These are phyloP conservation scores for Pyrenophora teres DNA, from an alignment of 2,329 filamentous ascomycete genomes.

Conservation along the genomic window DNA sequence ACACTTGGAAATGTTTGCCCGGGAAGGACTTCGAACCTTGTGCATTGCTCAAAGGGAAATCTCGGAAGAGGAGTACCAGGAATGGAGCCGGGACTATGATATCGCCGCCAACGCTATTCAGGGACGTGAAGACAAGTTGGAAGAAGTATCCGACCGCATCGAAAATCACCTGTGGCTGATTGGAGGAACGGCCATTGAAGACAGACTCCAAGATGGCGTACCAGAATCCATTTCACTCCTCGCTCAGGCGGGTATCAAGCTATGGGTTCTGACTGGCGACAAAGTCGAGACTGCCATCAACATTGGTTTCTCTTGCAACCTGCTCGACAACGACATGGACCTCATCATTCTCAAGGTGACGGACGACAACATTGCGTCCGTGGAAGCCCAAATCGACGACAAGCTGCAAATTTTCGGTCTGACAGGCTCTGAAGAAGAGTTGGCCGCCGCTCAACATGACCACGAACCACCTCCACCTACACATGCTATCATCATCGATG, in stretches of 20 bases:
- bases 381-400: constrained; percentile 74
- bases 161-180: constrained; percentile 87
- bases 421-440: constrained; percentile 83
- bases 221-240: constrained; percentile 93
- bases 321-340: constrained; percentile 98
- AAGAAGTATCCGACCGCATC: constrained; percentile 85
- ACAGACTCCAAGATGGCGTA: constrained; percentile 93
- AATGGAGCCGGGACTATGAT: constrained; percentile 87
- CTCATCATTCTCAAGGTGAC: constrained; percentile 86
- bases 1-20: constrained; percentile 94
- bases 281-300: constrained; percentile 99
- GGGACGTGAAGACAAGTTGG: constrained; percentile 89
- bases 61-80: constrained; percentile 78
- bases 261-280: constrained; percentile 98
- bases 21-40: constrained; percentile 90
- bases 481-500: constrained; percentile 92
- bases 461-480: constrained; percentile 86
- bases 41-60: constrained; percentile 88
- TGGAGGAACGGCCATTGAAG: constrained; percentile 95
- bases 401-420: constrained; percentile 75
- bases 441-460: constrained; percentile 75
- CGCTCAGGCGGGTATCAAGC: constrained; percentile 91
- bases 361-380: constrained; percentile 68
- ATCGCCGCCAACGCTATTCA: constrained; percentile 81
- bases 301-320: constrained; percentile 98